phyloP scores from a whole-genome alignment of 257 asterid species.

The Solanum ahanhuiri region DNA sequence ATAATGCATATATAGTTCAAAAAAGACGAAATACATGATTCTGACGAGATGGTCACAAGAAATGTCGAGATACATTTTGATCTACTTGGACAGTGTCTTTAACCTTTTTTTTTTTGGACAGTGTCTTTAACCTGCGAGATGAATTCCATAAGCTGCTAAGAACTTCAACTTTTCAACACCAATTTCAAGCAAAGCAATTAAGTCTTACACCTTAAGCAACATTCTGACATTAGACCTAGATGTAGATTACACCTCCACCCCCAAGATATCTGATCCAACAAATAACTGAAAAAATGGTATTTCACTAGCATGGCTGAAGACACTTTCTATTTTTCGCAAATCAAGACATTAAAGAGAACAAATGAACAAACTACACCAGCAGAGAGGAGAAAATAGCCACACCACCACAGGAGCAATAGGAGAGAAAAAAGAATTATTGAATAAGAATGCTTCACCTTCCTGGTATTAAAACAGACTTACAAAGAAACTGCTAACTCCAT shows the following conservation, averaged over 20 bases:
- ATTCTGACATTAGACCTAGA: neutral
- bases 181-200: neutral
- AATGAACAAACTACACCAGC: neutral
- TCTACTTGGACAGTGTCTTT: conserved; percentile 92
- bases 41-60: too few relatives aligned
- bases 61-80: conserved; percentile 73
- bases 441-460: neutral
- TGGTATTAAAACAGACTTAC: conserved; percentile 32
- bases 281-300: neutral
- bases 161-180: neutral
- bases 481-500: conserved; percentile 89
- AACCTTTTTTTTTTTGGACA: conserved; percentile 47
- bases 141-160: neutral
- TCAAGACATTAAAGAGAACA: neutral
- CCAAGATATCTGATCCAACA: neutral
- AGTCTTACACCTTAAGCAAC: neutral
- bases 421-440: neutral
- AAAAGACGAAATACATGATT: neutral
- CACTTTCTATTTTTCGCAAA: neutral
- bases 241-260: neutral
- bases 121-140: conserved; percentile 77
- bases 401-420: neutral
- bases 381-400: neutral
- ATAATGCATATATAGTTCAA: neutral
- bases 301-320: neutral